Percentiles rank a stretch among this genome's conserved stretches.
Conservation (phyloP, 139 green algal species). For the Mesostigma viride region DNA sequence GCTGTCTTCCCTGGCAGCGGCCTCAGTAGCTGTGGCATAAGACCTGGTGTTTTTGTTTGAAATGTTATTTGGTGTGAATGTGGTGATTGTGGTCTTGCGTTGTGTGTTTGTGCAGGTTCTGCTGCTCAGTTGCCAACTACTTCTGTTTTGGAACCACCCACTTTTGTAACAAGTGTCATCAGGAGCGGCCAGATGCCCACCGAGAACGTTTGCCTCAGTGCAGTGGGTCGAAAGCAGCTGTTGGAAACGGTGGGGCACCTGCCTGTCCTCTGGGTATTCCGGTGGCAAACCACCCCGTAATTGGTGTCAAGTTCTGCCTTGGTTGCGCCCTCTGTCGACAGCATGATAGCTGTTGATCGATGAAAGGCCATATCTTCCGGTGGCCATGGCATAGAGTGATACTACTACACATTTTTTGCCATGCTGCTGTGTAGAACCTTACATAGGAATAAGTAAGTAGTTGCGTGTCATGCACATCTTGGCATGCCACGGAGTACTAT, state of each 20-base stretch:
- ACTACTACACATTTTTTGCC: too few relatives aligned
- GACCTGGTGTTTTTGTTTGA: too few relatives aligned
- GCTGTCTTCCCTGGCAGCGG: too few relatives aligned
- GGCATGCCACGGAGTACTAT: too few relatives aligned
- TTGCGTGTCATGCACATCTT: too few relatives aligned
- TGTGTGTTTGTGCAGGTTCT: constrained; percentile 23
- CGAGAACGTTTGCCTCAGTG: background rate
- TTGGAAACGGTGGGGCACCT: too few relatives aligned
- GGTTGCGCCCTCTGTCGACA: constrained; percentile 37
- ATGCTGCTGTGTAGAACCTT: too few relatives aligned
- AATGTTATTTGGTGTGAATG: background rate
- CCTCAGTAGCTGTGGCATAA: background rate
- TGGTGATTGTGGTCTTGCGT: background rate
- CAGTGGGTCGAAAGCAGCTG: background rate
- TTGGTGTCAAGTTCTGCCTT: constrained; percentile 33
- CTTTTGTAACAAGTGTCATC: constrained; percentile 34
- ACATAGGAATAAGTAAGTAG: too few relatives aligned
- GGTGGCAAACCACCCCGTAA: constrained; percentile 17
- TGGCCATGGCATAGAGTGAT: background rate
- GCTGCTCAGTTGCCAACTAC: constrained; percentile 32
- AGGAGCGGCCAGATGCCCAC: constrained; percentile 5
- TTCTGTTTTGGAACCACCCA: constrained; percentile 41
- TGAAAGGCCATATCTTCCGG: too few relatives aligned
- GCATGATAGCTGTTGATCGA: too few relatives aligned
- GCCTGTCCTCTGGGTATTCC: too few relatives aligned